A percentile compares a stretch with the other conserved stretches of the same genome.
These are phyloP conservation scores for Pseudogymnoascus pannorum DNA, from an alignment of 2,329 filamentous ascomycete genomes.

Conservation along the genomic window DNA sequence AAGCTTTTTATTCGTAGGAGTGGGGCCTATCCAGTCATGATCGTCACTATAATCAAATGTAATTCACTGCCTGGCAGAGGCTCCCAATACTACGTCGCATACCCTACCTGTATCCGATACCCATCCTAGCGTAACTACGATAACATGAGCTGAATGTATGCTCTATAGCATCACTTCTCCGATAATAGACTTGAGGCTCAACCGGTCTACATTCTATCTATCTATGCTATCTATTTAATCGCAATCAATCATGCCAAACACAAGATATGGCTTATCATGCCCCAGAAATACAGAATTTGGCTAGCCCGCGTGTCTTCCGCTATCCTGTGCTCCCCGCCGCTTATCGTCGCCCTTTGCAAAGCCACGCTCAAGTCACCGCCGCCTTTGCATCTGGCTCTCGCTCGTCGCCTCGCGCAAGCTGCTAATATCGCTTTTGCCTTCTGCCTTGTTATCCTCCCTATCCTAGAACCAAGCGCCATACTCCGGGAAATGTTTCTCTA, in stretches of 20 bases:
- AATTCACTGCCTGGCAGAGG: neutral
- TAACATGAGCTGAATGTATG: neutral
- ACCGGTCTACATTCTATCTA: neutral
- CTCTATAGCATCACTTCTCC: neutral
- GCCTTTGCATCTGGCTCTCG: neutral
- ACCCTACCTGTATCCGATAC: neutral
- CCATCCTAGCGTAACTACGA: neutral
- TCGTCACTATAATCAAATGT: neutral
- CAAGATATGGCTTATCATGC: neutral
- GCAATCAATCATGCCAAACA: neutral
- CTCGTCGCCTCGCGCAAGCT: neutral
- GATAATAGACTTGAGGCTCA: neutral
- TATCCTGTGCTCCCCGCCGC: neutral
- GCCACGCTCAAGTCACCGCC: neutral
- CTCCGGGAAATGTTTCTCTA: conserved; percentile 5
- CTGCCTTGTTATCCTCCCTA: neutral
- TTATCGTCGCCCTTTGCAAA: neutral
- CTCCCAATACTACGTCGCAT: neutral
- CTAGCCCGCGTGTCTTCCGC: neutral
- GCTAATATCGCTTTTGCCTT: neutral
- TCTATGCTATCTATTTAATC: conserved; percentile 1
- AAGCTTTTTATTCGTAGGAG: neutral
- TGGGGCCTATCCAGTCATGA: neutral
- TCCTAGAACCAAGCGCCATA: neutral
- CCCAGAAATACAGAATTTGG: neutral